phyloP scores from a whole-genome alignment of 1,284 basidiomycete species.

The Apiotrichum sp. region DNA sequence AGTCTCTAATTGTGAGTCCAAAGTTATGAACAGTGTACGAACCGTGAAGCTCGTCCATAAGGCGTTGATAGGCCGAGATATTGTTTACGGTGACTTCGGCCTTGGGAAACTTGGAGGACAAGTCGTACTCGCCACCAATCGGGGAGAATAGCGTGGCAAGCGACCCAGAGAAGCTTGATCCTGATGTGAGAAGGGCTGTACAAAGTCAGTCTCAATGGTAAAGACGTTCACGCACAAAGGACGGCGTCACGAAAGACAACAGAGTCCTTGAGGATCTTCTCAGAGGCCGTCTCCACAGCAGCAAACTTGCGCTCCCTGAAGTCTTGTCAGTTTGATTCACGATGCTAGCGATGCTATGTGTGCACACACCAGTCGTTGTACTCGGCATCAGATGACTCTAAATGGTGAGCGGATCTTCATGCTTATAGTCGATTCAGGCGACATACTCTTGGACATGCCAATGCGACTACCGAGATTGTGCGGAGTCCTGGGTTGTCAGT shows the following conservation, averaged over 20 bases:
- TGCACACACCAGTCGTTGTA: constrained; percentile 53
- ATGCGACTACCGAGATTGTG: constrained; percentile 76
- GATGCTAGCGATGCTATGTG: too few species aligned
- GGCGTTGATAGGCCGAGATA: constrained; percentile 62
- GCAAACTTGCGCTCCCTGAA: constrained; percentile 63
- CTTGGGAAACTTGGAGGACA: constrained; percentile 71
- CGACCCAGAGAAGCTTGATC: constrained; percentile 68
- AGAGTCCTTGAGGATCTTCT: constrained; percentile 88
- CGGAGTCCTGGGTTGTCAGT: constrained; percentile 60
- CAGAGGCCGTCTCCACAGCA: constrained; percentile 69
- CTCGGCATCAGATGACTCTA: constrained; percentile 79
- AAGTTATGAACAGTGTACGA: too few species aligned
- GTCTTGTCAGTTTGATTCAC: background rate
- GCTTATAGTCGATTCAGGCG: too few species aligned
- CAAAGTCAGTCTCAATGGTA: background rate
- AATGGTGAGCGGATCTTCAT: too few species aligned
- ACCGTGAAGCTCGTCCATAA: constrained; percentile 76
- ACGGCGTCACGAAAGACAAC: constrained; percentile 80
- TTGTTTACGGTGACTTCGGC: constrained; percentile 71
- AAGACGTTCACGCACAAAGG: constrained; percentile 61
- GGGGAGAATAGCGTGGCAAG: constrained; percentile 75
- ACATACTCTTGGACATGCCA: constrained; percentile 84
- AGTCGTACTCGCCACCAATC: constrained; percentile 72
- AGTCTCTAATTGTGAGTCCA: constrained; percentile 45
- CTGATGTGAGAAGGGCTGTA: constrained; percentile 71